Evolutionary conservation across 805 yeast genomes (phyloP), one percentile per base, ranked within the genome.

Genomic region (Tetrapisispora iriomotensis): DNA sequence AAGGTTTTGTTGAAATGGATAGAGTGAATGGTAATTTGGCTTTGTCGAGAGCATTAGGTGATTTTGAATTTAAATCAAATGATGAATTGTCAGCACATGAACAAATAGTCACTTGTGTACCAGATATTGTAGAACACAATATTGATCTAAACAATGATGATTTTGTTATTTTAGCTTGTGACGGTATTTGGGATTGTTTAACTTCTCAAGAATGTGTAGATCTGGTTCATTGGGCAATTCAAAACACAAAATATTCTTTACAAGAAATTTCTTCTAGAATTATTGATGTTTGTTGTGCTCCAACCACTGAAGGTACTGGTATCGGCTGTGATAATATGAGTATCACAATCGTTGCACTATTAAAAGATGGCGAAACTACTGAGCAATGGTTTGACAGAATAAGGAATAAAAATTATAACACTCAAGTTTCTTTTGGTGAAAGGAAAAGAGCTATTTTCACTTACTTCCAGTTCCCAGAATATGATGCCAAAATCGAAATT

Each of bases 281-380:
- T 59, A 85, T 90, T 79, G 96, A 92, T 59, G 84, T 87, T 50
- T 92, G 97, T 66, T 74, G 95, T 50, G 95, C 97, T 9, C 96
- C 97, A 52, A 81, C 84, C 32, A 78, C 90, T 15, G 94, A 85
- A 47, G 94, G 95, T 37, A 74, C 90, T 10, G 97, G 97, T 44
- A 85, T 90, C 48, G 98, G 98, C 34, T 92, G 98, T 67, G 98
- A 90, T 67, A 90, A 90, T 65, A 92, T 90, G 97, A 86, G 96
- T 38, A 82, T 88, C 45, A 74, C 82, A 45, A 76, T 90, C 48
- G 95, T 90, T 42, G 97, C 95, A 2, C 64, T 90, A 42, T 68
- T 92, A 38, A 54, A 51, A 29, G 62, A 69, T 36, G 58, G 61
- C 20, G 75, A 72, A 45, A 67, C 75, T 20, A 60, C 75, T 38